phyloP scores from a whole-genome alignment of 2,329 filamentous ascomycete species.

The Verticillium tricorpus region DNA sequence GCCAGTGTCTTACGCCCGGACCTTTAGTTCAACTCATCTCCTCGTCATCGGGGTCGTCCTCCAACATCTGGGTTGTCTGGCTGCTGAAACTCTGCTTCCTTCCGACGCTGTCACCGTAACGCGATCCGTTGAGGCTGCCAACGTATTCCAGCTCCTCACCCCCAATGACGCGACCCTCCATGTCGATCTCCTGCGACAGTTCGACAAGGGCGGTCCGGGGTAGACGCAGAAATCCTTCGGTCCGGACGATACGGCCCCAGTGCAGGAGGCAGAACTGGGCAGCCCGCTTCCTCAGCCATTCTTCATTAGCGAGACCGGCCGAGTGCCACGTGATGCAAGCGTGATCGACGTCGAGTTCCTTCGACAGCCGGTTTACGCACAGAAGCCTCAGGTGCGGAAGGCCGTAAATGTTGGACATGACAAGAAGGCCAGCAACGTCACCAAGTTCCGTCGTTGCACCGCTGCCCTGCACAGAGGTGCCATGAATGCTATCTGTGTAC shows the following conservation, averaged over 20 bases:
- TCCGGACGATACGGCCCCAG: constrained; percentile 92
- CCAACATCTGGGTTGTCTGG: constrained; percentile 51
- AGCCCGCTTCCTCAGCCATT: constrained; percentile 87
- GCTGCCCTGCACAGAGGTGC: constrained; percentile 45
- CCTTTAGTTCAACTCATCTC: constrained; percentile 39
- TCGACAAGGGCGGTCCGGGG: constrained; percentile 79
- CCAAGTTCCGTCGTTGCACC: constrained; percentile 73
- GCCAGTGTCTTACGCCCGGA: background rate
- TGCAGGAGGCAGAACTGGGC: constrained; percentile 86
- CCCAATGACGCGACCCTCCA: constrained; percentile 83
- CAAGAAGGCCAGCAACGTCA: constrained; percentile 88
- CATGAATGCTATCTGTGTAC: constrained; percentile 87
- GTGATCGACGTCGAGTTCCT: constrained; percentile 90
- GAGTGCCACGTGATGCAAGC: constrained; percentile 96
- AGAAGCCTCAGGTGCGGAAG: constrained; percentile 88
- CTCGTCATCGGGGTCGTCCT: constrained; percentile 58
- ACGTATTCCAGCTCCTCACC: constrained; percentile 73
- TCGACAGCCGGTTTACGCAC: constrained; percentile 83
- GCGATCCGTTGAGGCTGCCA: constrained; percentile 42
- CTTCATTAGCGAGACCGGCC: constrained; percentile 82
- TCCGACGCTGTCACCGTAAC: constrained; percentile 36
- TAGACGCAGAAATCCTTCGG: constrained; percentile 77
- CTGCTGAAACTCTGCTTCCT: constrained; percentile 59
- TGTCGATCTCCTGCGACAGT: constrained; percentile 88
- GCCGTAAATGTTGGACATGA: constrained; percentile 98